Base-by-base conservation (phyloP, 768 basidiomycete genomes). In the Mycena vulgaris region DNA sequence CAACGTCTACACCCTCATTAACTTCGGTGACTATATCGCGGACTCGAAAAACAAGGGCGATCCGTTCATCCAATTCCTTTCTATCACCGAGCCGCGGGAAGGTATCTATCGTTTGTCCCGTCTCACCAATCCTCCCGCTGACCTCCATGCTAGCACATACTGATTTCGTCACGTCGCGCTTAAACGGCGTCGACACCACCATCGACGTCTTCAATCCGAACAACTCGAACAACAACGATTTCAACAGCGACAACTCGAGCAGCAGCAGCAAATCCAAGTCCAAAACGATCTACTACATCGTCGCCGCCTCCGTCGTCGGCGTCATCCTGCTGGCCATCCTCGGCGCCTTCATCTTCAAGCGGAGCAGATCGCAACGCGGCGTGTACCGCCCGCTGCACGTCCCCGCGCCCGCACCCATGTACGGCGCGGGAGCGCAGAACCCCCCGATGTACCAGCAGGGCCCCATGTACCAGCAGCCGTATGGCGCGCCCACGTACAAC, bases 31-130 rank as follows among this genome's bases (percentile, higher is more conserved):
- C 76, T 90, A 92, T 82, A 84, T 93, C 70, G 79, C 86, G 17
- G 85, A 82, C 30, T 82, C 86, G 11, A 83, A 80, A 37, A 84
- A 84, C 75, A 82, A 84, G 16, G 84, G 78, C 23, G 82, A 87
- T 33, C 94, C 94, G 3, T 95, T 87, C 76, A 84, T 94, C 57
- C 94, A 95, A 76, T 82, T 95, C 66, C 81, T 91, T 28, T 85
- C 93, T 10, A 77, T 89, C 56, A 93, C 90, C 49, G 75, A 90
- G 74, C 69, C 82, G 6, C 78, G 80, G 21, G 74, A 82, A 6
- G 68, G 68, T 69, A 25, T 14, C 11, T n/a, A 25, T 23, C 14
- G 8, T 16, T 21, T 21, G 33, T 28, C 10, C 5, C 19, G n/a
- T 17, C 39, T 2, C 21, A 30, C n/a, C 9, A 23, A 25, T 16